These are phyloP conservation scores for Penicillium bovifimosum DNA, from an alignment of 495 filamentous ascomycete genomes.

Conservation along the genomic window DNA sequence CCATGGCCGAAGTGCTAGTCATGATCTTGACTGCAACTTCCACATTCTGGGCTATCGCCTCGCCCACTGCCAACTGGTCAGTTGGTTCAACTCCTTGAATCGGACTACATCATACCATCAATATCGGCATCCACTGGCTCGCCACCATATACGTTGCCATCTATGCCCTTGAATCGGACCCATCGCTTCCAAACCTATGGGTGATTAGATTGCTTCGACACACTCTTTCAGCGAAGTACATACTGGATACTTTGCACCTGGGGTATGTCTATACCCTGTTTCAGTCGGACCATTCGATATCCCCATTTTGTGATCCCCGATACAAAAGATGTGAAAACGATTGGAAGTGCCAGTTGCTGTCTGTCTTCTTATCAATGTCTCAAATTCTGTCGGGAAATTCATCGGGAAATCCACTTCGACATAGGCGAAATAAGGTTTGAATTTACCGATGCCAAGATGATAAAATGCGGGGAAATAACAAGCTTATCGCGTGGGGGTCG, in stretches of 20 bases:
- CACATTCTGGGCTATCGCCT: neutral
- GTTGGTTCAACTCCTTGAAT: neutral
- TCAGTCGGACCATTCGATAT: neutral
- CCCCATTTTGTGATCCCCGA: neutral
- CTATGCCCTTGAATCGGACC: constrained; percentile 5
- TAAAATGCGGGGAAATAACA: constrained; percentile 10
- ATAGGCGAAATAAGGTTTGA: neutral
- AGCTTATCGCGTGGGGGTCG: too few relatives aligned
- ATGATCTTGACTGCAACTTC: constrained; percentile 1
- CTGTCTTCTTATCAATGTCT: constrained; percentile 3
- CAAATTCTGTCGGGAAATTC: constrained; percentile 10
- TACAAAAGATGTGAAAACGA: neutral
- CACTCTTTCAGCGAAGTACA: neutral
- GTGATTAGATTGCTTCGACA: neutral
- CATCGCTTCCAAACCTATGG: constrained; percentile 6
- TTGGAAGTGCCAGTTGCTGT: neutral
- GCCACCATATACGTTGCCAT: constrained; percentile 10
- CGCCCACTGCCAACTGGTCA: constrained; percentile 2
- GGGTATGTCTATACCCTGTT: neutral
- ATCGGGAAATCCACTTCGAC: constrained; percentile 1
- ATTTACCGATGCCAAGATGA: constrained; percentile 16
- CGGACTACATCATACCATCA: constrained; percentile 4
- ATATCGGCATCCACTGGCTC: constrained; percentile 6
- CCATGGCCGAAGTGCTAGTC: constrained; percentile 1
- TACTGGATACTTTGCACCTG: neutral